Base-by-base conservation (phyloP, 352 stramenopile genomes). In the Globisporangium spinosum region DNA sequence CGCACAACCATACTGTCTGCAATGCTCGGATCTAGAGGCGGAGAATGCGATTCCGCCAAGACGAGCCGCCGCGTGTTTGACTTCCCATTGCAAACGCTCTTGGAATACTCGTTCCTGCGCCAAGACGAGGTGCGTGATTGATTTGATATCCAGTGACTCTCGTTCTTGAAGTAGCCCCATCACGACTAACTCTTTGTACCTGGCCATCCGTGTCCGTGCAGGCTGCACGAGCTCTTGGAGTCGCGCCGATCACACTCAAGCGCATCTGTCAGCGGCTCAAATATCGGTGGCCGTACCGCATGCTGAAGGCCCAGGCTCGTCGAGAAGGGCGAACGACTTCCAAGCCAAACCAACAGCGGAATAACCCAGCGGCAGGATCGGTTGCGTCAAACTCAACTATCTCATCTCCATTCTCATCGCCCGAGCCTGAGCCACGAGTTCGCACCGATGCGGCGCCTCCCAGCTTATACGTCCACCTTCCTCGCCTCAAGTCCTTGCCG, bases 161-260 rank as follows among this genome's bases (percentile, higher is more conserved):
- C 12, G 9, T 32, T 32, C 27, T 32, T 32, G 27, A 32, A 32
- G 27, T 6, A 32, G 15, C 40, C 10, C 13, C 40, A 49, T 1
- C 17, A 8, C 22, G 34, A 17, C 23, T 13, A 34, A 58, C 23
- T 13, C 4, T 58, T 5, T 58, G 53, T 22, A 23, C 6, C 43
- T 51, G 43, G 43, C 3, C 6, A 12, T 35, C 43, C 0, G 22
- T 51, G 17, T 23, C 5, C 15, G 27, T 64, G 7, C 40, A 80
- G 67, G 82, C 82, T 3, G 82, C 82, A 20, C 72, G 60, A 27
- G 55, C 63, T 0, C 73, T 90, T 0, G 68, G 67, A 1, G 76
- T 89, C 17, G 69, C 82, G 3, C 67, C 80, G 8, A 86, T 90
- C 76, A 89, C 83, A 6, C 77, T 91, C 67, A 89, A 89, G 74